Conservation (phyloP, 345 rosid genomes). For the Euclidium syriacum region DNA sequence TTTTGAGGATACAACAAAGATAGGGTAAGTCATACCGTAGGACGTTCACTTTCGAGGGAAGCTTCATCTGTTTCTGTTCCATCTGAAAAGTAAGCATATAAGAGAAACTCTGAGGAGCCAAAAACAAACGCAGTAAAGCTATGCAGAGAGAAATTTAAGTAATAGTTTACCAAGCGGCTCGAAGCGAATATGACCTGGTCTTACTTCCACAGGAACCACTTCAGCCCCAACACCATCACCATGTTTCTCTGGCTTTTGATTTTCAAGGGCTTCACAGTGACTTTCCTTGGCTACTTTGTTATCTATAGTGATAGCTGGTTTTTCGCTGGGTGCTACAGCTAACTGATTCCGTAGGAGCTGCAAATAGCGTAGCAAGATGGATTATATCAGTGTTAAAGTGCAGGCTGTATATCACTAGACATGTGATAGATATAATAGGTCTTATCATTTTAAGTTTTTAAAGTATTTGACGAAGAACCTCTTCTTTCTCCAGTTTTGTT, state of each 20-base stretch:
- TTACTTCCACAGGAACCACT: constrained; percentile 63
- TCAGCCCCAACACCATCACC: constrained; percentile 40
- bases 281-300: constrained; percentile 28
- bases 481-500: constrained; percentile 50
- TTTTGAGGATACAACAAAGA: constrained; percentile 2
- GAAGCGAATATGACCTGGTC: constrained; percentile 96
- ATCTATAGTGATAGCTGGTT: constrained; percentile 33
- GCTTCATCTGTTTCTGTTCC: constrained; percentile 43
- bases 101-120: constrained; percentile 15
- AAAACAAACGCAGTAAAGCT: not conserved
- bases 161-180: constrained; percentile 44
- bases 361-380: constrained; percentile 11
- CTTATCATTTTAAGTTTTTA: constrained; percentile 9
- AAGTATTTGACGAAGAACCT: constrained; percentile 39
- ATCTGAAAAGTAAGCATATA: constrained; percentile 34
- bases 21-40: constrained; percentile 43
- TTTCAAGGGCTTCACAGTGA: constrained; percentile 22
- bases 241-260: constrained; percentile 20
- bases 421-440: constrained; percentile 2
- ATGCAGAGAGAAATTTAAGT: not conserved
- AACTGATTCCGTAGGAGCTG: constrained; percentile 43
- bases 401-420: not conserved
- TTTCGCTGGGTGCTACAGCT: constrained; percentile 30
- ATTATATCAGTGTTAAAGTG: not conserved
- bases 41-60: constrained; percentile 39